Base-by-base conservation (phyloP, 306 rosid genomes). In the Adenanthera pavonina region DNA sequence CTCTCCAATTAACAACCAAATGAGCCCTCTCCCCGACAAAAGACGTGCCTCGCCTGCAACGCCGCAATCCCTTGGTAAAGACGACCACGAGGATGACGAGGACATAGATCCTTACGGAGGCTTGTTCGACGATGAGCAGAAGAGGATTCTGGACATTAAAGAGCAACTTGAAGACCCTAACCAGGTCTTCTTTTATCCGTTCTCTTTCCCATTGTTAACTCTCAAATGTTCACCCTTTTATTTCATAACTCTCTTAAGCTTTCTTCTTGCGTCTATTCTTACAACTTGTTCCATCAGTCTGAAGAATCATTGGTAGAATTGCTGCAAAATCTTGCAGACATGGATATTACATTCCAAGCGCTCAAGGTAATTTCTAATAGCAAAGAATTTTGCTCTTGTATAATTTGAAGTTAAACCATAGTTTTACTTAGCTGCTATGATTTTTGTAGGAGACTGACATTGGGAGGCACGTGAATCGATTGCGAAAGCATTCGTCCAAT, bases 291-390 rank as follows among this genome's bases (percentile, higher is more conserved):
- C 47, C 33, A 20, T 52, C 65, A 94, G 98, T 73, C 97, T 20
- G 95, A 92, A 78, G 95, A 90, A 70, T 72, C 87, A 9, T 82
- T 94, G 88, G 85, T 90, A 75, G 94, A 91, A 44, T 60, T 92
- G 92, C 89, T 94, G n/a, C 97, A 94, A 85, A 85, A 71, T 83
- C 91, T 94, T 6, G 97, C 90, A 0, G 95, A 94, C 75, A 94
- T 92, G 95, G 97, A 94, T 84, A 86, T 94, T 77, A 92, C 98
- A 80, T 92, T 88, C 83, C 95, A 89, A 87, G 98, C 89, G 12
- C 90, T 94, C 12, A 79, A 88, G 88, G 98, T 94, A 83, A 60
- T 46, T 69, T 25, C 0, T 66, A 3, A 33, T 20, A 40, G 15
- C 2, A 46, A 71, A 14, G 25, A 38, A 6, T 16, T 62, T 11